Percentiles rank a stretch among this genome's conserved stretches.
Conservation (phyloP, 768 basidiomycete genomes). For the Suillus subluteus region DNA sequence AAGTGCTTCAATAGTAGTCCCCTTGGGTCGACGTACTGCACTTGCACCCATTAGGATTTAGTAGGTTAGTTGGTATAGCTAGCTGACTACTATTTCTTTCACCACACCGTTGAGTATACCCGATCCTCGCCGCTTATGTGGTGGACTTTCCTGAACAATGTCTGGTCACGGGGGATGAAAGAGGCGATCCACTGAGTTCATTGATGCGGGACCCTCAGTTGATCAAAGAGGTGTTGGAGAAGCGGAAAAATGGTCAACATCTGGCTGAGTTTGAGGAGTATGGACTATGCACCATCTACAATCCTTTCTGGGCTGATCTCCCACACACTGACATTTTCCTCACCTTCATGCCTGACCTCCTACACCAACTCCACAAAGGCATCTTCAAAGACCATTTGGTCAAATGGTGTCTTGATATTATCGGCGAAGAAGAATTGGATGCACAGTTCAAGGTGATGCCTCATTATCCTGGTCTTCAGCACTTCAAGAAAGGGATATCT, state of each 20-base stretch:
- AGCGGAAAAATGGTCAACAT: no score
- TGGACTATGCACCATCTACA: no score
- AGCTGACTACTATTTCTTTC: no score
- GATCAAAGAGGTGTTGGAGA: background rate
- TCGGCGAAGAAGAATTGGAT: slow-evolving; percentile 21
- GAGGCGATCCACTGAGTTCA: slow-evolving; percentile 9
- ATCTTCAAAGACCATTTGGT: slow-evolving; percentile 48
- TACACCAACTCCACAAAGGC: slow-evolving; percentile 54
- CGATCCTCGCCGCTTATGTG: slow-evolving; percentile 28
- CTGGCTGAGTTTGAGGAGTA: no score
- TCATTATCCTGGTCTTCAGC: slow-evolving; percentile 17
- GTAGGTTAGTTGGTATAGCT: no score
- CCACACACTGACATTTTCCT: slow-evolving; percentile 44
- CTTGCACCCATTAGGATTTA: no score
- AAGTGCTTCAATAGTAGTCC: no score
- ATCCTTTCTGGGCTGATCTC: slow-evolving; percentile 46
- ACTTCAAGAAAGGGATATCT: slow-evolving; percentile 49
- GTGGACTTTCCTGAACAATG: slow-evolving; percentile 28
- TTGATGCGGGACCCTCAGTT: background rate
- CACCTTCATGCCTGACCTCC: slow-evolving; percentile 42
- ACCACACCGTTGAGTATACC: slow-evolving; percentile 19
- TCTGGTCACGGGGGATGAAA: background rate
- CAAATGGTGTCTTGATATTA: slow-evolving; percentile 34
- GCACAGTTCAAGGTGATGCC: slow-evolving; percentile 20
- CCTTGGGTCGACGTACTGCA: no score